Percentiles rank a stretch among this genome's conserved stretches.
Evolutionary conservation across 305 asterid species (phyloP).

Genomic region (Solanum chacoense): DNA sequence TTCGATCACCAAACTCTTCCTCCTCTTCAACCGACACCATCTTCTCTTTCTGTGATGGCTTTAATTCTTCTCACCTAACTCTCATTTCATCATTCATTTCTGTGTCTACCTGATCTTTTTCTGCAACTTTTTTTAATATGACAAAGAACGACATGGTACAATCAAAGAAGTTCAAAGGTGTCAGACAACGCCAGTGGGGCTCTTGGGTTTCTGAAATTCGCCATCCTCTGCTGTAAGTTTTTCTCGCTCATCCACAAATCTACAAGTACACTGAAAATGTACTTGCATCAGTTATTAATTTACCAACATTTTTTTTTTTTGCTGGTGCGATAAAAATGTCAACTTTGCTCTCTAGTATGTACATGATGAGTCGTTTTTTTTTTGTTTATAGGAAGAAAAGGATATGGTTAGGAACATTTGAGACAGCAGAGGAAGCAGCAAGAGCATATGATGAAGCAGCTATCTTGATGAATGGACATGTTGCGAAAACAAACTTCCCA

Average conservation of each 20-base stretch:
- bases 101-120: not conserved
- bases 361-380: not conserved
- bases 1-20: not conserved
- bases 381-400: slow-evolving; percentile 49
- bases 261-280: not conserved
- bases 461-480: slow-evolving; percentile 65
- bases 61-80: not conserved
- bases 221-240: slow-evolving; percentile 38
- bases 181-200: slow-evolving; percentile 60
- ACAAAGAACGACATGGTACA: slow-evolving; percentile 11
- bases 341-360: not conserved
- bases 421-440: slow-evolving; percentile 80
- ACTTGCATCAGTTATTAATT: not conserved
- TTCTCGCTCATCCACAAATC: not conserved
- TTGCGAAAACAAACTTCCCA: slow-evolving; percentile 64
- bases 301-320: not conserved
- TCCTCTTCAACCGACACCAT: not conserved
- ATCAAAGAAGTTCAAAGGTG: slow-evolving; percentile 37
- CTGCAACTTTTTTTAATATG: not conserved
- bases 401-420: slow-evolving; percentile 83
- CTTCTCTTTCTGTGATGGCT: not conserved
- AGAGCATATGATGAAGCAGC: slow-evolving; percentile 77
- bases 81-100: not conserved
- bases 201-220: slow-evolving; percentile 57
- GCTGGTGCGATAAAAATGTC: not conserved